Evolutionary conservation across 257 asterid genomes (phyloP), one percentile per base, ranked within the genome.

Genomic region (Solanum corneliomulleri): DNA sequence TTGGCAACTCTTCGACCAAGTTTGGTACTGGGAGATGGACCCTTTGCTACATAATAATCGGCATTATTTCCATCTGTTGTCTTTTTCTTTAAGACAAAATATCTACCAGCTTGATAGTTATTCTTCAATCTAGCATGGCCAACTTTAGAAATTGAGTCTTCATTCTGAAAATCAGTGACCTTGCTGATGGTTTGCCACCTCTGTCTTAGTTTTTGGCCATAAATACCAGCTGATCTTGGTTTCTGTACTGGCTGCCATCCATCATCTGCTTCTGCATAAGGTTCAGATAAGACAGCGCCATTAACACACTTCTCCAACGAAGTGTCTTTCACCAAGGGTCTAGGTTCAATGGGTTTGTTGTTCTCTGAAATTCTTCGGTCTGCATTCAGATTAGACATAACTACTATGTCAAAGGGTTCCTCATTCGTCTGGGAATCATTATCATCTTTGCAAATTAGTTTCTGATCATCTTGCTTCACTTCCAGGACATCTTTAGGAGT

Each of bases 231-330:
- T 42, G 99, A 95, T 91, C 97, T 92, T 77, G 98, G 96, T 87
- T 92, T 93, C 81, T 95, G 98, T 87, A 97, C 99, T 10, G 99
- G 93, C 89, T 95, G 99, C 99, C 99, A 97, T 69, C 98, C 99
- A 14, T 97, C 98, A 90, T 95, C 99, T 83, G 92, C 98, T 91
- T 95, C 98, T 75, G 92, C 93, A 88, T 88, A 94, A 86, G 90
- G 80, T 88, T 95, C 97, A 75, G 90, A 89, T 85, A 92, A 87
- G 85, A 87, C 87, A 49, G 92, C 88, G 87, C 88, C 89, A 82
- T 92, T 82, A 86, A 77, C 89, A 42, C 90, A 69, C 62, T 86
- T 89, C 88, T 72, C 86, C 41, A 85, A 80, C 66, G 83, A 89
- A 88, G 87, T 77, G 86, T 93, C 93, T 85, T 85, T 88, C 78